Base-by-base conservation (phyloP, 805 yeast genomes). In the Millerozyma acaciae region DNA sequence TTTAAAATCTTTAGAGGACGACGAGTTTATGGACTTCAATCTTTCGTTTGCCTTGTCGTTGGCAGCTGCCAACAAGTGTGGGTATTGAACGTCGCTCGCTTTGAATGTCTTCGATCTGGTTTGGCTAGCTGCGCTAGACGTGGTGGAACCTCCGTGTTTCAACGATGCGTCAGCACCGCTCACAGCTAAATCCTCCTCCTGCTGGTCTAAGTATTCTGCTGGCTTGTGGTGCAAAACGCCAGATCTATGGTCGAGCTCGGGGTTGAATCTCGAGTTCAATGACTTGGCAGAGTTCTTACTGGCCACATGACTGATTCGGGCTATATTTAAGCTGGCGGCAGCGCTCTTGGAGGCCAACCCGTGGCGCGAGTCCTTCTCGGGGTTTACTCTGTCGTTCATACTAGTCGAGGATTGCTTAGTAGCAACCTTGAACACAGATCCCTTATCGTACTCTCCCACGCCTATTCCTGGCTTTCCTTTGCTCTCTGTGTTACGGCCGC, bases 91-190 rank as follows among this genome's bases (percentile, higher is more conserved):
- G 21, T 60, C 62, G 25, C 58, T 55, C 16, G 70, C 71, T 37
- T 63, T 64, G 42, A 61, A 59, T 3, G 65, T 46, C 20, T 54
- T 54, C 28, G 59, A 34, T 35, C 66, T 48, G 21, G 49, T 47
- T 28, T 55, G 58, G 12, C 48, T 21, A 4, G 64, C 49, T 5
- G 44, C 53, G 12, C 44, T 43, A 44, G 46, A 45, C 8, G 57
- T 37, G 42, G 45, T 43, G n/a, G 55, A 53, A 4, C 45, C 45
- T 13, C 65, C 66, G 32, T 51, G 59, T 32, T 50, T 53, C 45
- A 72, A 68, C 1, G 82, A 75, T 10, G 82, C 81, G 16, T 73
- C 57, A 19, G 80, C 83, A 18, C 80, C 80, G 27, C 68, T 65
- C 16, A 75, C 70, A 8, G 83, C 82, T 51, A 69, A 64, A 8